These are phyloP conservation scores for Phytophthora citricola DNA, from an alignment of 352 stramenopile genomes.

Conservation along the genomic window DNA sequence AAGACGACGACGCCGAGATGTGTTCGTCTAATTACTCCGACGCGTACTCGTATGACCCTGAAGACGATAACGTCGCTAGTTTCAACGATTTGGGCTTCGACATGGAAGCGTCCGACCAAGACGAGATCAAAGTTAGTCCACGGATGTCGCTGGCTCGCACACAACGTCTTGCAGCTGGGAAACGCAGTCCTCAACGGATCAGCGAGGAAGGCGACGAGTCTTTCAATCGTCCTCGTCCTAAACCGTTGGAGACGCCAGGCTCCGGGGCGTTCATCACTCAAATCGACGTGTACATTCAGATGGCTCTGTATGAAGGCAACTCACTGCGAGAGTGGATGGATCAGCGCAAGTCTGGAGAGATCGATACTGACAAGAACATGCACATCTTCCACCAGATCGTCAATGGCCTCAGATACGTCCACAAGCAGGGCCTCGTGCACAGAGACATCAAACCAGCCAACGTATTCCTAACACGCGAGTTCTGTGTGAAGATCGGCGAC, in stretches of 20 bases:
- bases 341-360: slow-evolving; percentile 38
- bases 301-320: slow-evolving; percentile 94
- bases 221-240: slow-evolving; percentile 18
- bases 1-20: slow-evolving; percentile 39
- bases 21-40: slow-evolving; percentile 32
- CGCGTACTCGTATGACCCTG: slow-evolving; percentile 28
- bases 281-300: slow-evolving; percentile 93
- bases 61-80: slow-evolving; percentile 35
- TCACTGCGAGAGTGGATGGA: slow-evolving; percentile 87
- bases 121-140: slow-evolving; percentile 26
- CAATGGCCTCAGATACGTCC: slow-evolving; percentile 78
- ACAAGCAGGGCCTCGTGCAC: slow-evolving; percentile 75
- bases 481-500: slow-evolving; percentile 84
- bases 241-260: slow-evolving; percentile 19
- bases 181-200: slow-evolving; percentile 22
- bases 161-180: slow-evolving; percentile 10
- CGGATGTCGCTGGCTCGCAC: slow-evolving; percentile 23
- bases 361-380: slow-evolving; percentile 65
- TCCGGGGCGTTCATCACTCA: slow-evolving; percentile 58
- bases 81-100: slow-evolving; percentile 72
- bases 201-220: slow-evolving; percentile 26
- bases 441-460: slow-evolving; percentile 87
- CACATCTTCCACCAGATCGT: slow-evolving; percentile 79
- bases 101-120: slow-evolving; percentile 38
- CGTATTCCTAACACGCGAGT: slow-evolving; percentile 79